Conservation (phyloP, 2,329 filamentous ascomycete genomes). For the Chrysoporthe deuterocubensis region DNA sequence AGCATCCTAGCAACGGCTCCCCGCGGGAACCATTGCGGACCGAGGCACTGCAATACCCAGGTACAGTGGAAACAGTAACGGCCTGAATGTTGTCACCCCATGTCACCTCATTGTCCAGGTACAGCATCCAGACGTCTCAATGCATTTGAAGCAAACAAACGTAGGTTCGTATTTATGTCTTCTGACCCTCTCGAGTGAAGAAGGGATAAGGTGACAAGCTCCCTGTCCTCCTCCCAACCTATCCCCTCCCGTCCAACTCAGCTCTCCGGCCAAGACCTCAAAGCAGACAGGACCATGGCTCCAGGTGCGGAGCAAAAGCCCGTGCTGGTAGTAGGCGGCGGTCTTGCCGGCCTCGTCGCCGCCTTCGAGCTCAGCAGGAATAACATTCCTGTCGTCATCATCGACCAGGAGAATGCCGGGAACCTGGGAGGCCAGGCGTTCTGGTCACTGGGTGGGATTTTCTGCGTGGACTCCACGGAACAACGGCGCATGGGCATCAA, state of each 20-base stretch:
- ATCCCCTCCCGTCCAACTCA: neutral
- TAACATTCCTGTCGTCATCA: constrained; percentile 52
- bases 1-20: constrained; percentile 1
- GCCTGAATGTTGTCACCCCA: neutral
- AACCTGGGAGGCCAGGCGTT: constrained; percentile 66
- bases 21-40: neutral
- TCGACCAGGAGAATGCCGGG: constrained; percentile 62
- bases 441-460: constrained; percentile 66
- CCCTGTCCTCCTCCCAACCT: neutral
- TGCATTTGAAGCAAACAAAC: neutral
- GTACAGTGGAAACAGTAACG: neutral
- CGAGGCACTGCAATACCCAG: neutral
- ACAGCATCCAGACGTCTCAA: neutral
- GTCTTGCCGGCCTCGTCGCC: constrained; percentile 63
- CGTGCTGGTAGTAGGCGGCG: constrained; percentile 61
- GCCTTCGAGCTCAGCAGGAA: constrained; percentile 59
- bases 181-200: neutral
- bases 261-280: neutral
- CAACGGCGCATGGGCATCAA: constrained; percentile 63
- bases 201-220: neutral
- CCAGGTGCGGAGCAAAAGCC: constrained; percentile 35
- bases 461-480: constrained; percentile 60
- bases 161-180: neutral
- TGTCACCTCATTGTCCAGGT: neutral
- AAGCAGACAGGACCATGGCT: constrained; percentile 15